A percentile compares a stretch with the other conserved stretches of the same genome.
Evolutionary conservation across 306 rosid species (phyloP).

Genomic region (Delonix regia): DNA sequence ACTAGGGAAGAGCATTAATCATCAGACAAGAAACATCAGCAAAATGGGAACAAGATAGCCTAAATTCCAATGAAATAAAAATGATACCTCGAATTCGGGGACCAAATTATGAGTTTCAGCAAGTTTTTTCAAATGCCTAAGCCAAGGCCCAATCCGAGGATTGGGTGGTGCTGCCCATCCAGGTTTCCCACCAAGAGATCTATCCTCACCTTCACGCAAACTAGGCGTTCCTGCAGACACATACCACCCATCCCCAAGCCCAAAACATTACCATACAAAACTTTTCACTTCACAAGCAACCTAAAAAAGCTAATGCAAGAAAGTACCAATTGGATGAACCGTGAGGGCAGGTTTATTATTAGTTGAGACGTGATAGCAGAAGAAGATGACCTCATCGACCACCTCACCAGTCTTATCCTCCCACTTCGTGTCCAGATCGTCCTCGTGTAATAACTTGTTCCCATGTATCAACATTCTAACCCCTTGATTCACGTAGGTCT

Average conservation of each 20-base stretch:
- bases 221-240: conserved; percentile 77
- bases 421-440: conserved; percentile 79
- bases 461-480: conserved; percentile 66
- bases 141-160: conserved; percentile 94
- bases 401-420: conserved; percentile 70
- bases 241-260: background rate
- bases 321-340: conserved; percentile 83
- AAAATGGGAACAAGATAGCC: background rate
- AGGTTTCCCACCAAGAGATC: conserved; percentile 93
- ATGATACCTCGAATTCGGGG: conserved; percentile 88
- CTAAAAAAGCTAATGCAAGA: background rate
- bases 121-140: conserved; percentile 68
- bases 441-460: conserved; percentile 67
- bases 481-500: conserved; percentile 56
- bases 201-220: conserved; percentile 78
- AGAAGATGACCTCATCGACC: conserved; percentile 76
- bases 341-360: conserved; percentile 94
- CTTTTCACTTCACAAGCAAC: conserved; percentile 4
- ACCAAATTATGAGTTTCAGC: conserved; percentile 70
- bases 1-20: background rate
- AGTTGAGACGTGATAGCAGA: conserved; percentile 83
- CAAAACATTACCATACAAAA: conserved; percentile 8
- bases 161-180: conserved; percentile 89
- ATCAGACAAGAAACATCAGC: conserved; percentile 15
- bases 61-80: conserved; percentile 7